A percentile compares a stretch with the other conserved stretches of the same genome.
Conservation (phyloP, 176 grass and related monocot genomes). For the Juncus effusus region DNA sequence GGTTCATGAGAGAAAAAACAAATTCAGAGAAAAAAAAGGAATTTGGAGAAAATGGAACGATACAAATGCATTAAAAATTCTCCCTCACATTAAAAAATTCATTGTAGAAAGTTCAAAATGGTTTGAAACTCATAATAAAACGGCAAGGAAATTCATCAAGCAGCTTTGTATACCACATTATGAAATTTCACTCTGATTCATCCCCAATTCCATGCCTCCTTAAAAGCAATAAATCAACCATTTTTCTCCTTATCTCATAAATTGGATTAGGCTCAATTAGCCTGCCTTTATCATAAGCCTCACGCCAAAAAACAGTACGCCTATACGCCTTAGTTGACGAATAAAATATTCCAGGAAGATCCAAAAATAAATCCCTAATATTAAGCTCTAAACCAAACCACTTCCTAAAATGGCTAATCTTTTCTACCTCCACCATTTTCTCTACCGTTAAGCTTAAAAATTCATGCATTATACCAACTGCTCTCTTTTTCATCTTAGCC, state of each 20-base stretch:
- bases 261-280: slow-evolving; percentile 63
- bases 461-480: slow-evolving; percentile 73
- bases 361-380: slow-evolving; percentile 77
- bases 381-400: slow-evolving; percentile 82
- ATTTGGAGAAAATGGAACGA: too few species aligned
- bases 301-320: slow-evolving; percentile 72
- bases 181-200: too few species aligned
- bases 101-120: too few species aligned
- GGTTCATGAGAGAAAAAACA: too few species aligned
- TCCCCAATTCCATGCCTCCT: slow-evolving; percentile 41
- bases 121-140: too few species aligned
- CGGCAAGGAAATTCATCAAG: too few species aligned
- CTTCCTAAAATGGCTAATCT: slow-evolving; percentile 75
- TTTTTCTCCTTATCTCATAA: slow-evolving; percentile 54
- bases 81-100: too few species aligned
- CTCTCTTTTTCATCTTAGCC: slow-evolving; percentile 76
- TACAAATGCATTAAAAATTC: too few species aligned
- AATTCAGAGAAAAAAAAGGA: too few species aligned
- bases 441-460: slow-evolving; percentile 80
- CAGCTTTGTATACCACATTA: too few species aligned
- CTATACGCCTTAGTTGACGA: slow-evolving; percentile 57
- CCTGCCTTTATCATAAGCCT: slow-evolving; percentile 51
- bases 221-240: slow-evolving; percentile 76
- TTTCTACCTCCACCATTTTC: slow-evolving; percentile 92
- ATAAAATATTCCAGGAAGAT: slow-evolving; percentile 87